Conservation (phyloP, 306 rosid species). For the Spatholobus suberectus region DNA sequence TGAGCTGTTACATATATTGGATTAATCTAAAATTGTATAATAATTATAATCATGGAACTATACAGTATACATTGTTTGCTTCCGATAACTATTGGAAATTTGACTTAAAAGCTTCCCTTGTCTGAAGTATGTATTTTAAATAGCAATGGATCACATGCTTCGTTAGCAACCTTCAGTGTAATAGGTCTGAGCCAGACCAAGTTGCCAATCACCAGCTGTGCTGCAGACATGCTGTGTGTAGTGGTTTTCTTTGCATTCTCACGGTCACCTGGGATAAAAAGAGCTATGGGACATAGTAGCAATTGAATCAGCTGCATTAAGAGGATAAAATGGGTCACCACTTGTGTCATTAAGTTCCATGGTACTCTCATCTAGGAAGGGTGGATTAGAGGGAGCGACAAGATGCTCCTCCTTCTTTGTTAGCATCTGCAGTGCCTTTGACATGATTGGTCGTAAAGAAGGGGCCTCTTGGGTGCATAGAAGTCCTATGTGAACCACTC, state of each 20-base stretch:
- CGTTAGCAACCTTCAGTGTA: constrained; percentile 15
- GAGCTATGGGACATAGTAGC: constrained; percentile 77
- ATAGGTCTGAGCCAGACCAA: constrained; percentile 13
- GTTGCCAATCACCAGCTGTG: neutral
- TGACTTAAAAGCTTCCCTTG: constrained; percentile 23
- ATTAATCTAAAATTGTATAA: neutral
- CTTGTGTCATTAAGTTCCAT: constrained; percentile 75
- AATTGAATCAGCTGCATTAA: constrained; percentile 55
- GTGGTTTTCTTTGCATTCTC: constrained; percentile 34
- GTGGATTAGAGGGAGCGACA: constrained; percentile 83
- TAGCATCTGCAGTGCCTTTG: constrained; percentile 78
- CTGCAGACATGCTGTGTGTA: neutral
- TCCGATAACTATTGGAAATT: constrained; percentile 6
- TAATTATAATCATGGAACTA: neutral
- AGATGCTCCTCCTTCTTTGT: constrained; percentile 66
- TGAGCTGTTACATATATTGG: constrained; percentile 1
- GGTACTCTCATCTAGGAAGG: constrained; percentile 83
- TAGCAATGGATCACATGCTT: neutral
- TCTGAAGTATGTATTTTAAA: constrained; percentile 8
- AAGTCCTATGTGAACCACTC: constrained; percentile 86
- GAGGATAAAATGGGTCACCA: constrained; percentile 53
- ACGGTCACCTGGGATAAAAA: constrained; percentile 72
- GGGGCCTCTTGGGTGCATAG: constrained; percentile 86
- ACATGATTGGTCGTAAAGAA: constrained; percentile 79
- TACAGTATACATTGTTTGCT: constrained; percentile 30